These are phyloP conservation scores for Fusarium floridanum DNA, from an alignment of 2,329 filamentous ascomycete genomes.

Conservation along the genomic window DNA sequence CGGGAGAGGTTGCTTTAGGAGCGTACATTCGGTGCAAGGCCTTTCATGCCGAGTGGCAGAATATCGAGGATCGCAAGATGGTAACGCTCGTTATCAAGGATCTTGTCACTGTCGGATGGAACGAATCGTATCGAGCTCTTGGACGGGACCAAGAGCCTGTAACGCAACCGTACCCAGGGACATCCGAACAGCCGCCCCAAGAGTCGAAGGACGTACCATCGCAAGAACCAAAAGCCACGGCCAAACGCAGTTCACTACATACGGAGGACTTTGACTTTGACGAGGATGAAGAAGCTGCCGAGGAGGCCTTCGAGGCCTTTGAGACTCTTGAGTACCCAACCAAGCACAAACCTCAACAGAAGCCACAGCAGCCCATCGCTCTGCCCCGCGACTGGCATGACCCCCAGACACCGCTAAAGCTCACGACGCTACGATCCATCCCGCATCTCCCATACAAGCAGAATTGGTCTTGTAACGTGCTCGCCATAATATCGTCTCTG, in stretches of 20 bases:
- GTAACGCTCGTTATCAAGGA: slow-evolving; percentile 62
- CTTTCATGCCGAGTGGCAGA: slow-evolving; percentile 53
- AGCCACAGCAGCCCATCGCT: slow-evolving; percentile 48
- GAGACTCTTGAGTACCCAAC: slow-evolving; percentile 52
- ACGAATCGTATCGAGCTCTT: slow-evolving; percentile 54
- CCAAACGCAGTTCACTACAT: not conserved
- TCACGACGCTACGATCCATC: slow-evolving; percentile 64
- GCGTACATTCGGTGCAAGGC: slow-evolving; percentile 62
- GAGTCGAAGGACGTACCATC: not conserved
- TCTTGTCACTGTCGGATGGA: slow-evolving; percentile 62
- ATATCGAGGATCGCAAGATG: slow-evolving; percentile 44
- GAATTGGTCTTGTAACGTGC: slow-evolving; percentile 69
- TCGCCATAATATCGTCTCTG: slow-evolving; percentile 63
- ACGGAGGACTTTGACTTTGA: slow-evolving; percentile 8
- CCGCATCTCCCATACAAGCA: slow-evolving; percentile 67
- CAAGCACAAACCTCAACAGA: slow-evolving; percentile 22
- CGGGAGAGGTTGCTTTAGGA: slow-evolving; percentile 60
- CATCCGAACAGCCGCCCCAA: not conserved
- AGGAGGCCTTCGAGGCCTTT: slow-evolving; percentile 55
- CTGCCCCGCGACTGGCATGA: slow-evolving; percentile 58
- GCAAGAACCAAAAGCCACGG: not conserved
- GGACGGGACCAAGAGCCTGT: slow-evolving; percentile 15
- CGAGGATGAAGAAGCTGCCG: slow-evolving; percentile 41
- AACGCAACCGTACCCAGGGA: slow-evolving; percentile 1
- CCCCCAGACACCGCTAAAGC: slow-evolving; percentile 60